Base-by-base conservation (phyloP, 2,329 filamentous ascomycete genomes). In the Clarireedia monteithiana region DNA sequence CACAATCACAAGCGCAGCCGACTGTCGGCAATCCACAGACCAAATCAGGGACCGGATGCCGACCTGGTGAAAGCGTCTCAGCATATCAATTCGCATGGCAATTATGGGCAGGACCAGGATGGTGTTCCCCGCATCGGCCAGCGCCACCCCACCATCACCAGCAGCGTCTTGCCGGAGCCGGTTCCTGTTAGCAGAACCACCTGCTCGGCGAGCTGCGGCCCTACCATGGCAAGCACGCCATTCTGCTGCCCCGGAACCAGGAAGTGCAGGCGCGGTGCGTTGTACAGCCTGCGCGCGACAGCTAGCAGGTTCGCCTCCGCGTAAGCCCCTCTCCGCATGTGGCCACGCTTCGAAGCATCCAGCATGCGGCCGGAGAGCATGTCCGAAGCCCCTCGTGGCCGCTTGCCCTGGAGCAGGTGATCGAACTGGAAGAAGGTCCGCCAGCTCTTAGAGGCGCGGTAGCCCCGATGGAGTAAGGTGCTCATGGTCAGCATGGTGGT, bases 51-150 rank as follows among this genome's bases (percentile, higher is more conserved):
- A 46, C 38, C 34, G 40, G 24, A 60, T 58, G 12, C 42, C 26
- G 40, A 58, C 46, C 12, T 49, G 1, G n/a, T 53, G n/a, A 52
- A 55, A 58, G 47, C 55, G 55, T 49, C 49, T 50, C 10, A 61
- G 39, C 26, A 61, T 60, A 53, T 61, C 36, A 23, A 36, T 10
- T 12, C 45, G 20, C 20, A 20, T 2, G 46, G 51, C 17, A 36
- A 61, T 42, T 14, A 60, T 55, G 15, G 49, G 52, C 2, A 61
- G 46, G 44, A 61, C 38, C 17, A 60, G 36, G 27, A 61, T 61
- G 1, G 38, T 61, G 17, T 36, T 60, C 46, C 50, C 15, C 30
- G 53, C 38, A 57, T 57, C 39, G 34, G 5, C 50, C 51, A 38
- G 62, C 61, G 17, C 15, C 27, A 46, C 48, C 17, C 20, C 24